Conservation (phyloP, 441 rosid species). For the Gossypium schwendimanii region DNA sequence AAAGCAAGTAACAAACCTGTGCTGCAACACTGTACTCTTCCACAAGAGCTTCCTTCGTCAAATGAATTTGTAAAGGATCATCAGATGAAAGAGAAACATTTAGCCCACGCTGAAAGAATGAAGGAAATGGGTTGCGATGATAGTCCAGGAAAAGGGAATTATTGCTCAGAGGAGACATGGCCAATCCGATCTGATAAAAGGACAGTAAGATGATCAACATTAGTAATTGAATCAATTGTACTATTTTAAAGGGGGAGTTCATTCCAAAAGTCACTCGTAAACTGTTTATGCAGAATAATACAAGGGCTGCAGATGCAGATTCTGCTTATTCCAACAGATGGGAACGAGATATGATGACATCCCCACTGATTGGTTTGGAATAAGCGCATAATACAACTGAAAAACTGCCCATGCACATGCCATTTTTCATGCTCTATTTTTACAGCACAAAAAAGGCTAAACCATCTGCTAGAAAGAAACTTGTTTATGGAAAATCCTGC, state of each 20-base stretch:
- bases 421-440: neutral
- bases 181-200: conserved; percentile 71
- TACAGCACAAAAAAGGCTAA: neutral
- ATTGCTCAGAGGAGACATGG: conserved; percentile 99
- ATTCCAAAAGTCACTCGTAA: neutral
- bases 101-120: conserved; percentile 85
- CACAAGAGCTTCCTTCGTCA: conserved; percentile 67
- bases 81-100: conserved; percentile 84
- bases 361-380: neutral
- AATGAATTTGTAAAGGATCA: conserved; percentile 71
- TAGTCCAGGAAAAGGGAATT: conserved; percentile 89
- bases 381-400: neutral
- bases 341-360: neutral
- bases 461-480: neutral
- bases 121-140: conserved; percentile 87
- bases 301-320: neutral
- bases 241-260: neutral
- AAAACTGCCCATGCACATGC: neutral
- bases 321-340: neutral
- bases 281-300: neutral
- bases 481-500: conserved; percentile 2
- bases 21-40: conserved; percentile 99
- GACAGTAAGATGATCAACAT: neutral
- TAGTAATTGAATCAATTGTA: neutral
- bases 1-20: conserved; percentile 28